phyloP scores from a whole-genome alignment of 2,329 filamentous ascomycete species.

The Colletotrichum sp. region DNA sequence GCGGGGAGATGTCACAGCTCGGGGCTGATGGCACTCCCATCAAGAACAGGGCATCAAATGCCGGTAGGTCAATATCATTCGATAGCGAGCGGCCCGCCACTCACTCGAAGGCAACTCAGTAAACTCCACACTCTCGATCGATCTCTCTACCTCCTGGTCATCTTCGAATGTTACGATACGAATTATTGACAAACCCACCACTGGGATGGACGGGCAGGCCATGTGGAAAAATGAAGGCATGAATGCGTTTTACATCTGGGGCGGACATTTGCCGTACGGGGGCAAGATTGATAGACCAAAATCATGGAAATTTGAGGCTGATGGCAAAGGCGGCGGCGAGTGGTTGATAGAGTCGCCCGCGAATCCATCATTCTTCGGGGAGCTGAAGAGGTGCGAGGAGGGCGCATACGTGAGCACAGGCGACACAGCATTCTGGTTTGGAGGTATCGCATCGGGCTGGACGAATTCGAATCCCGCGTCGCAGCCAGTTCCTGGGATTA shows the following conservation, averaged over 20 bases:
- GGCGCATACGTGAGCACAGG: neutral
- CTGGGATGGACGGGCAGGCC: neutral
- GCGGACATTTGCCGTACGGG: neutral
- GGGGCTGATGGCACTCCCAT: neutral
- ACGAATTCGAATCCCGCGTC: neutral
- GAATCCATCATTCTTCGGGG: neutral
- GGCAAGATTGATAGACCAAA: neutral
- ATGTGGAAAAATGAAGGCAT: neutral
- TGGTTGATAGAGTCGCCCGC: constrained; percentile 7
- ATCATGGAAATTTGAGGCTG: constrained; percentile 16
- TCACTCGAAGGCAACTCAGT: neutral
- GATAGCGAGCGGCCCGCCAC: neutral
- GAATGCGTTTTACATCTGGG: constrained; percentile 16
- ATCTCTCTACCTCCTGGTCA: constrained; percentile 15
- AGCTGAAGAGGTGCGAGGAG: neutral
- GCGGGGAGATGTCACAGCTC: constrained; percentile 34
- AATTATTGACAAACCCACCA: neutral
- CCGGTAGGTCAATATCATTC: neutral
- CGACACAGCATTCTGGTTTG: constrained; percentile 8
- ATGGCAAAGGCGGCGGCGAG: constrained; percentile 6
- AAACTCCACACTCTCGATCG: constrained; percentile 17
- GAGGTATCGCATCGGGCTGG: constrained; percentile 3
- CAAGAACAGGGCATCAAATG: neutral
- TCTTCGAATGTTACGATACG: neutral
- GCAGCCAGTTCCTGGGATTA: neutral